Conservation (phyloP, 1,139 yeast species). For the Debaryomycetaceae sp. region DNA sequence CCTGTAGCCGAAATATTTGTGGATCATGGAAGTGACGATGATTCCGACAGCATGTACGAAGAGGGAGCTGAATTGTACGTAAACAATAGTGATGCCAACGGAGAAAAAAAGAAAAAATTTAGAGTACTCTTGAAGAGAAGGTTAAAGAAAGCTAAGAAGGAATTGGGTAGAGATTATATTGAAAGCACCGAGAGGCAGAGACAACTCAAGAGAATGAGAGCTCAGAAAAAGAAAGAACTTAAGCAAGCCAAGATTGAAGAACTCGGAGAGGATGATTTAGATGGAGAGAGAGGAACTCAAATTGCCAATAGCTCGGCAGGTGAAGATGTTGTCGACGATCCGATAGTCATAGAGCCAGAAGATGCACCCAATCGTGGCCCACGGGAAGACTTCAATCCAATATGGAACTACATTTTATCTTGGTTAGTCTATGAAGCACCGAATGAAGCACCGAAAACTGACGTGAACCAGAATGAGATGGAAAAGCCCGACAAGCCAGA, state of each 20-base stretch:
- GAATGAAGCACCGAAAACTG: constrained; percentile 12
- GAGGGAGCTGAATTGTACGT: constrained; percentile 7
- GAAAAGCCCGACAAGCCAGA: background rate
- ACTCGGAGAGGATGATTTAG: background rate
- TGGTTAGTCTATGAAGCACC: constrained; percentile 31
- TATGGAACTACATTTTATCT: constrained; percentile 37
- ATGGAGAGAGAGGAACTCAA: too few species aligned
- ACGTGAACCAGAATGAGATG: background rate
- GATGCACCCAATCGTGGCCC: constrained; percentile 17
- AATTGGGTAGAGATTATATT: constrained; percentile 30
- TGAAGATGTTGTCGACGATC: background rate
- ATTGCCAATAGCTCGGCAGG: background rate
- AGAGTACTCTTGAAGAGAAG: constrained; percentile 24
- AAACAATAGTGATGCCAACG: constrained; percentile 8
- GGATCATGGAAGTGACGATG: constrained; percentile 13
- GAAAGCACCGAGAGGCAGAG: constrained; percentile 24
- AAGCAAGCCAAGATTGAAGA: background rate
- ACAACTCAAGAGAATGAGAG: constrained; percentile 8
- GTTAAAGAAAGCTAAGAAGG: constrained; percentile 26
- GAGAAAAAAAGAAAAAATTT: constrained; percentile 24
- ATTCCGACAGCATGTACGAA: constrained; percentile 13
- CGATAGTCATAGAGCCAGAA: constrained; percentile 1
- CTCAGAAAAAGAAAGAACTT: constrained; percentile 9
- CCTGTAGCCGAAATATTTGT: constrained; percentile 11
- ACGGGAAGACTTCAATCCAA: constrained; percentile 30